Evolutionary conservation across 2,329 filamentous ascomycete species (phyloP).

Genomic region (Cytospora piceae): DNA sequence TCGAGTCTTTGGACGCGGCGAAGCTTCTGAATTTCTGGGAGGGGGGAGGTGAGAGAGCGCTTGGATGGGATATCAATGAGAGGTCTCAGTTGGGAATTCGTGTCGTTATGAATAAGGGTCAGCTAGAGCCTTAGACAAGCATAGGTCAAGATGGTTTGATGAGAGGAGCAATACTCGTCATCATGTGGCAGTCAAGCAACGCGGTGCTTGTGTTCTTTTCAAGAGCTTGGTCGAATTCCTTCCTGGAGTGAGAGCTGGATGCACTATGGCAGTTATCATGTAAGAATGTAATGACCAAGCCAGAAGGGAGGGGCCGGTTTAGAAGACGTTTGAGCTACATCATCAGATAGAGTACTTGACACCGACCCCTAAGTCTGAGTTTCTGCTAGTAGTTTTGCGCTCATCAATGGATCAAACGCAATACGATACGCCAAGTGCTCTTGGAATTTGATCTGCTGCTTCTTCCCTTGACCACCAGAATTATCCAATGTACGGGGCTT

Average conservation of each 20-base stretch:
- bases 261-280: too few species aligned
- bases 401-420: background rate
- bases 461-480: background rate
- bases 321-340: too few species aligned
- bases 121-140: conserved; percentile 3
- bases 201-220: background rate
- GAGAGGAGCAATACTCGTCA: too few species aligned
- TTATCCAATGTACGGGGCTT: background rate
- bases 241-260: background rate
- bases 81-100: background rate
- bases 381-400: background rate
- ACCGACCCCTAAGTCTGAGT: background rate
- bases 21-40: background rate
- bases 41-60: background rate
- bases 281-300: too few species aligned
- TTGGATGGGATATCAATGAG: conserved; percentile 15
- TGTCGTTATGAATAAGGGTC: conserved; percentile 16
- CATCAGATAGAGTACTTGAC: too few species aligned
- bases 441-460: background rate
- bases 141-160: too few species aligned
- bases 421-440: background rate
- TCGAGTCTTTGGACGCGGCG: background rate
- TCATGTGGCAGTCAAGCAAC: too few species aligned
- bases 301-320: too few species aligned
- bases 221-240: background rate